phyloP scores from a whole-genome alignment of 768 basidiomycete species.

The Leccinum aurantiacum region DNA sequence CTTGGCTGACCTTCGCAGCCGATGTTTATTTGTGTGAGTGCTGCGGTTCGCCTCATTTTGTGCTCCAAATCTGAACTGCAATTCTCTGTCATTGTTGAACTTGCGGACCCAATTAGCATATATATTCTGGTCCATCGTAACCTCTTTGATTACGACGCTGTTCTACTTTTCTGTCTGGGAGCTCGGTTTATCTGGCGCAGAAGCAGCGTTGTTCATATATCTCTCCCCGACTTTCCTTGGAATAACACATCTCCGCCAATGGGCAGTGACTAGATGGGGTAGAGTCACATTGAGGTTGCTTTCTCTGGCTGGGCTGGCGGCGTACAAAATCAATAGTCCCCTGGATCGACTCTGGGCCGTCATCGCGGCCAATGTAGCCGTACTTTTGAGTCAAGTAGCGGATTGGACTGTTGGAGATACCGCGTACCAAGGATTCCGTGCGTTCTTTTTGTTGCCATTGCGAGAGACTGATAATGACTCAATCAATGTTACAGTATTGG shows the following conservation, averaged over 20 bases:
- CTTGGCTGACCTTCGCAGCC: conserved; percentile 36
- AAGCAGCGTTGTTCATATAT: conserved; percentile 68
- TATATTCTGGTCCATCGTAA: conserved; percentile 82
- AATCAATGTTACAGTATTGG: conserved; percentile 47
- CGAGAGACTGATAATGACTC: background rate
- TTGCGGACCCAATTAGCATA: conserved; percentile 48
- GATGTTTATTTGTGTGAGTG: conserved; percentile 58
- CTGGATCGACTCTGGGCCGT: conserved; percentile 57
- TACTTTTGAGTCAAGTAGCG: conserved; percentile 50
- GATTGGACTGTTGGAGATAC: conserved; percentile 50
- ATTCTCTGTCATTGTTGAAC: background rate
- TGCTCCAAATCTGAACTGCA: conserved; percentile 8
- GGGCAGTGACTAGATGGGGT: conserved; percentile 42
- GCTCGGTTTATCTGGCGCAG: conserved; percentile 80
- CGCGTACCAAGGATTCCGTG: conserved; percentile 50
- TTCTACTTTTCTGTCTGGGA: conserved; percentile 96
- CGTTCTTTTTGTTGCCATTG: conserved; percentile 23
- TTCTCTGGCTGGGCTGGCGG: conserved; percentile 52
- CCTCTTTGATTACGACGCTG: conserved; percentile 71
- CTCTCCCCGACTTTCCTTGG: conserved; percentile 68
- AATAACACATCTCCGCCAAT: conserved; percentile 42
- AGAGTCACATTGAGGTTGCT: conserved; percentile 48
- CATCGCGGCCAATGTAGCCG: conserved; percentile 49
- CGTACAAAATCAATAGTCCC: conserved; percentile 52
- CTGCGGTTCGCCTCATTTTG: background rate